Evolutionary conservation across 2,329 filamentous ascomycete genomes (phyloP).

Genomic region (Cercospora sojina): DNA sequence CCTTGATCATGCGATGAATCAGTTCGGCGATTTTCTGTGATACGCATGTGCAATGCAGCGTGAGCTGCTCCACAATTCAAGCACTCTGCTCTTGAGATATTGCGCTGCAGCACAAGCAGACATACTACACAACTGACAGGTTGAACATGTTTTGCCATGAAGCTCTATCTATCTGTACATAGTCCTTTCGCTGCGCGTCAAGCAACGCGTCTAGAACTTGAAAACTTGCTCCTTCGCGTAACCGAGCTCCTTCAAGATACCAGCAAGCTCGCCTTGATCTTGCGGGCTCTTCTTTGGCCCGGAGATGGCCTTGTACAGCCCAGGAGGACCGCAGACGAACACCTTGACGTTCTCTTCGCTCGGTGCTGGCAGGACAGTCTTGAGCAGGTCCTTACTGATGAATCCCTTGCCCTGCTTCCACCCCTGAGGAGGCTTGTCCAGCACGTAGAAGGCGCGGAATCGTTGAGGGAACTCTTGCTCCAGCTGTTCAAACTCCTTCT

Average conservation of each 20-base stretch:
- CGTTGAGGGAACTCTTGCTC: slow-evolving; percentile 95
- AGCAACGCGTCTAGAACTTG: slow-evolving; percentile 70
- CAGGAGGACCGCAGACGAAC: slow-evolving; percentile 92
- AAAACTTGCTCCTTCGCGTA: slow-evolving; percentile 88
- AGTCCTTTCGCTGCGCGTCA: background rate
- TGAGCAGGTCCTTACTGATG: slow-evolving; percentile 87
- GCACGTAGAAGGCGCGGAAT: slow-evolving; percentile 91
- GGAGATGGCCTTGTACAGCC: slow-evolving; percentile 88
- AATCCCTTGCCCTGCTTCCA: slow-evolving; percentile 77
- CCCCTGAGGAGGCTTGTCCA: slow-evolving; percentile 77
- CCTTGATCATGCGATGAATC: background rate
- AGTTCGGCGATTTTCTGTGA: background rate
- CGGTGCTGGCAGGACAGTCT: slow-evolving; percentile 91
- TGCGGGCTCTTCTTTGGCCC: slow-evolving; percentile 86
- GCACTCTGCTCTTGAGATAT: background rate
- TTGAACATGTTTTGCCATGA: background rate
- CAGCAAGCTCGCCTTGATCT: slow-evolving; percentile 88
- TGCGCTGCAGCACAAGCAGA: background rate
- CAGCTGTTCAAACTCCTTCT: slow-evolving; percentile 77
- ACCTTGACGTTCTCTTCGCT: slow-evolving; percentile 92
- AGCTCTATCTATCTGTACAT: slow-evolving; percentile 22
- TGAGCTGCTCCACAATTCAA: background rate
- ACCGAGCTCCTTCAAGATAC: slow-evolving; percentile 78
- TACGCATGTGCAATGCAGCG: background rate
- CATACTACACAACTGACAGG: background rate